These are phyloP conservation scores for Xerocomellus chrysenteron DNA, from an alignment of 768 basidiomycete species.

Conservation along the genomic window DNA sequence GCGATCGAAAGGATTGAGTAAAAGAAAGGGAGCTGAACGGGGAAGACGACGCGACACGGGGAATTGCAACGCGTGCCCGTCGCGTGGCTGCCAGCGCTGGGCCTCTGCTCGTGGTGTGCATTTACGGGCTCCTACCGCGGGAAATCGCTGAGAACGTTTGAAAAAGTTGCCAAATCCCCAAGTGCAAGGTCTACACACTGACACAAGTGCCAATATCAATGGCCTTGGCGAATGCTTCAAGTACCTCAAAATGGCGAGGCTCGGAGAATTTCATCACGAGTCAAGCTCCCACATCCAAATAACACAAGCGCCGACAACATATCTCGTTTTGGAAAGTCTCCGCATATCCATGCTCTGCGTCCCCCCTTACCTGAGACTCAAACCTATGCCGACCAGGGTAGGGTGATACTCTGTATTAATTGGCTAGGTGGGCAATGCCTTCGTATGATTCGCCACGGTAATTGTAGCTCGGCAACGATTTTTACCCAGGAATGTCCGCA, in stretches of 20 bases:
- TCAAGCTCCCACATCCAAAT: constrained; percentile 7
- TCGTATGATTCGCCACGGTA: neutral
- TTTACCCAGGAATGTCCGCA: neutral
- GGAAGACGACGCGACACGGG: neutral
- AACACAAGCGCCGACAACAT: constrained; percentile 16
- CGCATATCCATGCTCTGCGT: no score
- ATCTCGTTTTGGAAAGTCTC: constrained; percentile 22
- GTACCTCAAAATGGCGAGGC: neutral
- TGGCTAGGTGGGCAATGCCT: neutral
- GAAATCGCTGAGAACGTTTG: neutral
- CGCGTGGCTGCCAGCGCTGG: constrained; percentile 3
- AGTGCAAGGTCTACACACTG: neutral
- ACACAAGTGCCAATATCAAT: neutral
- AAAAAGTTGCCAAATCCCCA: neutral
- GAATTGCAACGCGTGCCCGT: neutral
- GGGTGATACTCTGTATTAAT: no score
- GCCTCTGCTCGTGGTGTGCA: constrained; percentile 1
- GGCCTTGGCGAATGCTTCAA: neutral
- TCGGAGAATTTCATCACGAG: neutral
- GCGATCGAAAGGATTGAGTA: neutral
- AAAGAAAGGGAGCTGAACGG: neutral
- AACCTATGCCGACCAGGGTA: neutral
- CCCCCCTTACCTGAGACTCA: neutral
- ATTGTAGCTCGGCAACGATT: neutral
- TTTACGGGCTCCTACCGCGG: neutral